These are phyloP conservation scores for Coprinellus aureogranulatus DNA, from an alignment of 768 basidiomycete genomes.

Conservation along the genomic window DNA sequence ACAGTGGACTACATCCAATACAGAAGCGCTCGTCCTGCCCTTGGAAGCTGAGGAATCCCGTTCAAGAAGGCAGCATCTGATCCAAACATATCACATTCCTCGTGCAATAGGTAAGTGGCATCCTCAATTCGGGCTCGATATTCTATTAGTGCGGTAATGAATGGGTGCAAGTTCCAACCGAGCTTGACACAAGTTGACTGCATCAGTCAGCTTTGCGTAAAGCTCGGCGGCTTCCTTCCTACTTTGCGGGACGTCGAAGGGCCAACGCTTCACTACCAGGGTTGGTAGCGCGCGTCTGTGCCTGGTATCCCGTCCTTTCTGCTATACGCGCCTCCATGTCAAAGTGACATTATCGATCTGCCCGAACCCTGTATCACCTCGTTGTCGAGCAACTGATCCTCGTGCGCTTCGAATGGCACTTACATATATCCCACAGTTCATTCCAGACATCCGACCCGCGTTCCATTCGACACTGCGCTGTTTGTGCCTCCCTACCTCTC, in stretches of 20 bases:
- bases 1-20: neutral
- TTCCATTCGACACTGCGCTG: neutral
- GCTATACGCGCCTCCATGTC: neutral
- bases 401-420: neutral
- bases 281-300: neutral
- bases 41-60: neutral
- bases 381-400: neutral
- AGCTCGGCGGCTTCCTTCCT: slow-evolving; percentile 4
- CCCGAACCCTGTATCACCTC: neutral
- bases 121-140: neutral
- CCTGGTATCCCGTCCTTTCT: neutral
- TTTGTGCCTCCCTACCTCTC: neutral
- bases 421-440: neutral
- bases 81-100: neutral
- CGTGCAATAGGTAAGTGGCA: slow-evolving; percentile 1
- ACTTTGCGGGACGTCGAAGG: neutral
- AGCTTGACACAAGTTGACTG: neutral
- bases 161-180: neutral
- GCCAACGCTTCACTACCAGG: neutral
- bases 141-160: neutral
- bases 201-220: slow-evolving; percentile 5
- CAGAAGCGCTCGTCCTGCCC: neutral
- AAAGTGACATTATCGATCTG: slow-evolving; percentile 4
- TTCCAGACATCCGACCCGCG: neutral
- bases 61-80: neutral